These are phyloP conservation scores for Ascochyta viciae-villosae DNA, from an alignment of 2,329 filamentous ascomycete genomes.

Conservation along the genomic window DNA sequence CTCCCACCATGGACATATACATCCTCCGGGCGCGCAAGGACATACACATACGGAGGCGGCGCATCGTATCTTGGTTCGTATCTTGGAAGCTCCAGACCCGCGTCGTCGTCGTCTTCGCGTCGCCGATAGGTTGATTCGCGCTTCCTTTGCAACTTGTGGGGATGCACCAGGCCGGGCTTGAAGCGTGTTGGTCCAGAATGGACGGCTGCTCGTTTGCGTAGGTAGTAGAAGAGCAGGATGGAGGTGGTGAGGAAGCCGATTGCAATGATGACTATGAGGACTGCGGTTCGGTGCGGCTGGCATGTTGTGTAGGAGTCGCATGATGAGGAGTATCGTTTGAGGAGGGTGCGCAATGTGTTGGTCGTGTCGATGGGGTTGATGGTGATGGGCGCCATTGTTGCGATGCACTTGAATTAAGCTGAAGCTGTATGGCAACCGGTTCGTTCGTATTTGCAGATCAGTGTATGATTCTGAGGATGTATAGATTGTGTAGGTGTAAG, in stretches of 20 bases:
- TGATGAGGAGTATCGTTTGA: neutral
- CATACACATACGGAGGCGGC: constrained; percentile 13
- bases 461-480: neutral
- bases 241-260: constrained; percentile 4
- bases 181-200: constrained; percentile 3
- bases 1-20: neutral
- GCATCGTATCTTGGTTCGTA: constrained; percentile 10
- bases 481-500: neutral
- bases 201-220: constrained; percentile 7
- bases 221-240: constrained; percentile 9
- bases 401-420: neutral
- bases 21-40: constrained; percentile 4
- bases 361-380: neutral
- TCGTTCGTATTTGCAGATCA: neutral
- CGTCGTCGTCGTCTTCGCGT: constrained; percentile 3
- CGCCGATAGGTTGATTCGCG: constrained; percentile 5
- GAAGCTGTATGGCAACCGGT: neutral
- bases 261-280: constrained; percentile 4
- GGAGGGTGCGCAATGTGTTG: neutral
- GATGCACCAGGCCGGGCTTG: constrained; percentile 2
- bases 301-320: constrained; percentile 4
- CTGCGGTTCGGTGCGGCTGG: constrained; percentile 6
- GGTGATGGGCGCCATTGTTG: constrained; percentile 7
- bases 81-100: constrained; percentile 1
- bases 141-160: constrained; percentile 9